Evolutionary conservation across 1,284 basidiomycete genomes (phyloP).

Genomic region (Malassezia equina): DNA sequence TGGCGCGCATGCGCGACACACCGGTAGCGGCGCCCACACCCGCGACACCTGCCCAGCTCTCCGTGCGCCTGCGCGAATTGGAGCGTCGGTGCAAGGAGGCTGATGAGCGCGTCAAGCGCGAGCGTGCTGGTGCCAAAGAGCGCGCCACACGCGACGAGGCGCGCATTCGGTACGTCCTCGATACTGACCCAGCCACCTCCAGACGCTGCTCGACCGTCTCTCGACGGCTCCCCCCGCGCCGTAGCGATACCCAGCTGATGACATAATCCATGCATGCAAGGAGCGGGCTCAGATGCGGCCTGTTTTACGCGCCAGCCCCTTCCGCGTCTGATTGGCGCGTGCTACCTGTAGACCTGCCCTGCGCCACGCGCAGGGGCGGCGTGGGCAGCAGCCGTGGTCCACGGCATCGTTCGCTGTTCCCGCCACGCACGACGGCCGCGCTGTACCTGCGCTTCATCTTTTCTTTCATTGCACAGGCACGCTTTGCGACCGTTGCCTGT

Average conservation of each 20-base stretch:
- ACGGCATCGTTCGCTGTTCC: background rate
- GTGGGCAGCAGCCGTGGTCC: background rate
- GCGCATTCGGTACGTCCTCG: slow-evolving; percentile 12
- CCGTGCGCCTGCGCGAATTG: slow-evolving; percentile 55
- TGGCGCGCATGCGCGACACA: slow-evolving; percentile 49
- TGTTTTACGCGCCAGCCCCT: slow-evolving; percentile 1
- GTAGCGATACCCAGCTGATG: slow-evolving; percentile 13
- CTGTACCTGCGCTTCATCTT: background rate
- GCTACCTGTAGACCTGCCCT: background rate
- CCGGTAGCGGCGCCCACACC: background rate
- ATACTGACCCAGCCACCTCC: slow-evolving; percentile 5
- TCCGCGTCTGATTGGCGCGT: background rate
- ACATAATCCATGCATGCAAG: slow-evolving; percentile 13
- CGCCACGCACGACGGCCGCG: background rate
- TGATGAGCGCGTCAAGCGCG: slow-evolving; percentile 87
- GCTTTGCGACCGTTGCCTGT: background rate
- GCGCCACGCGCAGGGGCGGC: background rate
- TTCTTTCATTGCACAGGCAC: background rate
- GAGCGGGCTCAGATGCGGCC: background rate
- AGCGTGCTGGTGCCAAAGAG: slow-evolving; percentile 89
- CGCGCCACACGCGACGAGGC: slow-evolving; percentile 45
- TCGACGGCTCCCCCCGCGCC: slow-evolving; percentile 5
- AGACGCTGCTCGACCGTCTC: slow-evolving; percentile 11
- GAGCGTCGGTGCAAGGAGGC: slow-evolving; percentile 70
- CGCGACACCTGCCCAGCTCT: slow-evolving; percentile 19